These are phyloP conservation scores for Chalciporus chontae DNA, from an alignment of 768 basidiomycete genomes.

Conservation along the genomic window DNA sequence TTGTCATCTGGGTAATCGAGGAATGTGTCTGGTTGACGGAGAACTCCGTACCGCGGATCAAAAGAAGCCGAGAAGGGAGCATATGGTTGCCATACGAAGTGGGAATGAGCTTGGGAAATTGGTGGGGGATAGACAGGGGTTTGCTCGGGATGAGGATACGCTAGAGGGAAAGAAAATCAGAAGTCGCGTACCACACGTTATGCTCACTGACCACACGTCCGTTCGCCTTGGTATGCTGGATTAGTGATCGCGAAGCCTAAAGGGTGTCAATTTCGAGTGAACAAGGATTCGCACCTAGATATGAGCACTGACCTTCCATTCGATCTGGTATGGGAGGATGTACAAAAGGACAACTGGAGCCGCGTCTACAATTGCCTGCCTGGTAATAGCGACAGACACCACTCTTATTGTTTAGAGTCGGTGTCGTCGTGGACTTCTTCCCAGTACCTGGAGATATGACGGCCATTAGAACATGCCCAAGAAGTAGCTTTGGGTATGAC, in stretches of 20 bases:
- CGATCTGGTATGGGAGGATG: slow-evolving; percentile 13
- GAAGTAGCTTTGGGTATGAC: background rate
- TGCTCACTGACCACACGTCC: slow-evolving; percentile 16
- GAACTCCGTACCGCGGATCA: slow-evolving; percentile 14
- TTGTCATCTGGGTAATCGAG: slow-evolving; percentile 23
- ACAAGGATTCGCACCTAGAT: background rate
- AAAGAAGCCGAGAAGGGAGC: slow-evolving; percentile 15
- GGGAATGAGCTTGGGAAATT: slow-evolving; percentile 13
- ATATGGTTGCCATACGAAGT: slow-evolving; percentile 32
- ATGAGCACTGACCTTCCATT: slow-evolving; percentile 15
- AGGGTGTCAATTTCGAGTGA: slow-evolving; percentile 8
- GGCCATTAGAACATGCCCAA: slow-evolving; percentile 2
- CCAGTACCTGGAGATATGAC: slow-evolving; percentile 13
- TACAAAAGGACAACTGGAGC: slow-evolving; percentile 24
- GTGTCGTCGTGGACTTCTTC: background rate
- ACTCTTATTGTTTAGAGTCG: slow-evolving; percentile 6
- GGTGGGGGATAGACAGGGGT: slow-evolving; percentile 18
- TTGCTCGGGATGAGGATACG: slow-evolving; percentile 15
- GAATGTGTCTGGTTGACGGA: slow-evolving; percentile 3
- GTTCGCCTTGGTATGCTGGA: slow-evolving; percentile 13
- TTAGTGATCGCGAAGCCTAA: slow-evolving; percentile 10
- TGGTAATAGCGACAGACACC: slow-evolving; percentile 25
- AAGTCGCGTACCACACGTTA: background rate
- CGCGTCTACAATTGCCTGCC: slow-evolving; percentile 26
- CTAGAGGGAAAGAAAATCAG: slow-evolving; percentile 13